Evolutionary conservation across 2,329 filamentous ascomycete genomes (phyloP).

Genomic region (Colletotrichum sp.): DNA sequence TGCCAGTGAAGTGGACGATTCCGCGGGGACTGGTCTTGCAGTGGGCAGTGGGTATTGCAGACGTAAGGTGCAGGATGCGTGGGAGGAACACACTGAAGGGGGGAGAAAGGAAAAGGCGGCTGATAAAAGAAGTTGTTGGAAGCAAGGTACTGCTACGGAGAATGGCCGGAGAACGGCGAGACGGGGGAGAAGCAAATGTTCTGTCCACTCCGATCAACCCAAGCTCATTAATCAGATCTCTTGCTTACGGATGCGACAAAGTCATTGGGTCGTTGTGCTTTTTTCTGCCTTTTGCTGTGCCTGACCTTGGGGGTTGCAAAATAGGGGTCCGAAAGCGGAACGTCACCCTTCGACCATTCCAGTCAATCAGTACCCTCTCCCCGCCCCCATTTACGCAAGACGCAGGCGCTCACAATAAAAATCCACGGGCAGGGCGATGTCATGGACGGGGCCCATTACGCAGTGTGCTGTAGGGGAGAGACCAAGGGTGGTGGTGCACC

Average conservation of each 20-base stretch:
- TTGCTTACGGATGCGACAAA: slow-evolving; percentile 1
- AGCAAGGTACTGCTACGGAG: neutral
- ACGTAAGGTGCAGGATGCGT: neutral
- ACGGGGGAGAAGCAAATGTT: neutral
- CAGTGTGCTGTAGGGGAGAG: neutral
- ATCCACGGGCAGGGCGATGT: neutral
- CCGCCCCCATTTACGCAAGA: neutral
- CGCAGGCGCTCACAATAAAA: neutral
- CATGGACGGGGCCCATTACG: neutral
- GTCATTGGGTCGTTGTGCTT: neutral
- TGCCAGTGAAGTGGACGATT: neutral
- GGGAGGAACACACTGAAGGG: neutral
- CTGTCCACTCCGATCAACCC: neutral
- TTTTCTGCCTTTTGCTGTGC: neutral
- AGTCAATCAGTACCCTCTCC: neutral
- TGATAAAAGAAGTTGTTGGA: neutral
- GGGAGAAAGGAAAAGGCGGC: neutral
- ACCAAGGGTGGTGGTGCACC: neutral
- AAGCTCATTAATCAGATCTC: neutral
- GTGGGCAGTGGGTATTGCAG: neutral
- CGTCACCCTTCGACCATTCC: neutral
- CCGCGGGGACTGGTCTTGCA: neutral
- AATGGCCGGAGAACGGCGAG: neutral
- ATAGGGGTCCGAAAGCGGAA: slow-evolving; percentile 20
- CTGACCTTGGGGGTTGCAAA: neutral